A percentile compares a stretch with the other conserved stretches of the same genome.
phyloP scores from a whole-genome alignment of 1,284 basidiomycete species.

The Ustilago bromivora region DNA sequence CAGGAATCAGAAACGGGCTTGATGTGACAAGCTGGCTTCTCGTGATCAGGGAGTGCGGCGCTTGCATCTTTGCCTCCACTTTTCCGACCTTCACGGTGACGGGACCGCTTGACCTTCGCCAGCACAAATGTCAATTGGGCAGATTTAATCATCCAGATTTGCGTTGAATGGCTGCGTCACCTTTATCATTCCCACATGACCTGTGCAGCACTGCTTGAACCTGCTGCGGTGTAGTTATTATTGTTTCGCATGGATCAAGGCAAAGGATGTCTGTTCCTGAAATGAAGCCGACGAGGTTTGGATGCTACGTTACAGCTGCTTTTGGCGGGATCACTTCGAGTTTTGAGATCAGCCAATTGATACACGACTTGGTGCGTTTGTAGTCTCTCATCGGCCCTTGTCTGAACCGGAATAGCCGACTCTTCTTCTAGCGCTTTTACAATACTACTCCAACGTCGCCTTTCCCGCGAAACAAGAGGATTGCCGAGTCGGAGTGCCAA shows the following conservation, averaged over 20 bases:
- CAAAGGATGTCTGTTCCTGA: not conserved
- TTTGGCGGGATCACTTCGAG: not conserved
- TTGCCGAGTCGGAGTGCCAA: slow-evolving; percentile 26
- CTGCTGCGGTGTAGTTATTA: not conserved
- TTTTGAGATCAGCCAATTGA: not conserved
- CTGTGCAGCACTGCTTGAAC: too few relatives aligned
- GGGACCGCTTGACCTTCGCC: too few relatives aligned
- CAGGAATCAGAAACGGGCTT: not conserved
- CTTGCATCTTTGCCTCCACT: not conserved
- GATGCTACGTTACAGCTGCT: not conserved
- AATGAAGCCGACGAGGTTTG: not conserved
- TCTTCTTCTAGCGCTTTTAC: not conserved
- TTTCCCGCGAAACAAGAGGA: not conserved
- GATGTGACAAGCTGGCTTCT: not conserved
- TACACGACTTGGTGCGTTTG: not conserved
- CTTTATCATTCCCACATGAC: too few relatives aligned
- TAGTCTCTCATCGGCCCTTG: not conserved
- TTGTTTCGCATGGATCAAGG: not conserved
- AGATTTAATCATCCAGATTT: too few relatives aligned
- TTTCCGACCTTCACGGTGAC: not conserved
- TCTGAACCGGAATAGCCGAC: slow-evolving; percentile 3
- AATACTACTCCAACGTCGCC: not conserved
- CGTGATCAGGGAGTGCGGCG: not conserved
- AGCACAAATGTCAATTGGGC: too few relatives aligned
- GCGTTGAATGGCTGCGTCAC: too few relatives aligned